Percentiles rank a stretch among this genome's conserved stretches.
phyloP scores from a whole-genome alignment of 208 protist species.

The Wallacemonas sp. region DNA sequence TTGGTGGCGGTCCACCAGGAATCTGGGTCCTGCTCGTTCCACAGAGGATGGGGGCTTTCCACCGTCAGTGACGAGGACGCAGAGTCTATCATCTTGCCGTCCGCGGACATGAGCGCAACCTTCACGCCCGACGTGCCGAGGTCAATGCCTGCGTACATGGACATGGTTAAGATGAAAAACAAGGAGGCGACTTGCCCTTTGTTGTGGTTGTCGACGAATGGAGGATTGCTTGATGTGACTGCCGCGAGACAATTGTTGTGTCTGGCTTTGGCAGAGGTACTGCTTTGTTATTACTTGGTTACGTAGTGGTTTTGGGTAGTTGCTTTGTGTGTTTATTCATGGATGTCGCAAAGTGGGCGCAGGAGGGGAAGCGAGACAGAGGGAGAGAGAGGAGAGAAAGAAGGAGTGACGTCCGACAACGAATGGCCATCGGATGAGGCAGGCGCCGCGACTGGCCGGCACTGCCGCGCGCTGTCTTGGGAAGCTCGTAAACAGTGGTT shows the following conservation, averaged over 20 bases:
- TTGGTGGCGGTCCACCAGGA: slow-evolving; percentile 65
- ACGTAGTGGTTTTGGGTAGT: too few species aligned
- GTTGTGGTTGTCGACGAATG: slow-evolving; percentile 1
- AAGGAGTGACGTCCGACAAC: not conserved
- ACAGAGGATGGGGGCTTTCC: slow-evolving; percentile 61
- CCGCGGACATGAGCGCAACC: slow-evolving; percentile 50
- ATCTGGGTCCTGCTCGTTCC: slow-evolving; percentile 66
- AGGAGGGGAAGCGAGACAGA: slow-evolving; percentile 2
- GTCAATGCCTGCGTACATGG: slow-evolving; percentile 72
- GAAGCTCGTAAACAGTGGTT: too few species aligned
- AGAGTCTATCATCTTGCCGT: slow-evolving; percentile 60
- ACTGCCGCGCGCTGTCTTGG: not conserved
- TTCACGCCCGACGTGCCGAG: slow-evolving; percentile 74
- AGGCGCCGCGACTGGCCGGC: not conserved
- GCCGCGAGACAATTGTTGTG: too few species aligned
- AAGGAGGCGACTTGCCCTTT: not conserved
- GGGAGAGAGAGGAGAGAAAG: slow-evolving; percentile 5
- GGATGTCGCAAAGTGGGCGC: too few species aligned
- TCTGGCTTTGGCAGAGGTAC: too few species aligned
- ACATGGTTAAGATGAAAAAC: not conserved
- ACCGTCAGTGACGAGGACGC: slow-evolving; percentile 45
- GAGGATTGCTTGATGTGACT: not conserved
- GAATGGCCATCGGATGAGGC: not conserved
- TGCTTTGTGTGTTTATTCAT: too few species aligned
- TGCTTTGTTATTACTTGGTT: too few species aligned